Evolutionary conservation across 345 rosid genomes (phyloP).

Genomic region (Barbarea vulgaris): DNA sequence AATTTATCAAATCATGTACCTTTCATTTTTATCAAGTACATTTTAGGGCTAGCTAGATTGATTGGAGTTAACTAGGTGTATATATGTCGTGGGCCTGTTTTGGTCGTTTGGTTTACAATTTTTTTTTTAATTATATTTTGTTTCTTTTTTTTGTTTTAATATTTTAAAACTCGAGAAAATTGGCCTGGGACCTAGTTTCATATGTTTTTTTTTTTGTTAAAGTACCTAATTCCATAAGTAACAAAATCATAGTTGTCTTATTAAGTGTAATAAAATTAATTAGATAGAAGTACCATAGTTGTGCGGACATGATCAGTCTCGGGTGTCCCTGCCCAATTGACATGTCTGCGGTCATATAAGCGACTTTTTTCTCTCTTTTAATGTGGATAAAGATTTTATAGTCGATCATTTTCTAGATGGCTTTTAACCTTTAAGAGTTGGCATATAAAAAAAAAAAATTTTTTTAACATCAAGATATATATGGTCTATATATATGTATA

Average conservation of each 20-base stretch:
- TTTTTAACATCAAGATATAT: too few species aligned
- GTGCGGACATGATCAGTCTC: slow-evolving; percentile 17
- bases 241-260: not conserved
- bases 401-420: not conserved
- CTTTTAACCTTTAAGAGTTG: not conserved
- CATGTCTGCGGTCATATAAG: not conserved
- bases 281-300: not conserved
- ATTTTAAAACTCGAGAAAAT: not conserved
- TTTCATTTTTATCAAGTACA: too few species aligned
- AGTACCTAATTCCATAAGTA: too few species aligned
- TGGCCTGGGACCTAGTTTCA: not conserved
- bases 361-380: not conserved
- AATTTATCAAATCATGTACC: not conserved
- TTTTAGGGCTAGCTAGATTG: not conserved
- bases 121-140: not conserved
- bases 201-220: too few species aligned
- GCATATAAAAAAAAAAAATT: not conserved
- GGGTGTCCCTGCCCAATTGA: not conserved
- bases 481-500: not conserved
- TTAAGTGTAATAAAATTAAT: not conserved
- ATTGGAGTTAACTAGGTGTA: not conserved
- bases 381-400: not conserved
- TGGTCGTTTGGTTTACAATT: not conserved
- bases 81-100: not conserved
- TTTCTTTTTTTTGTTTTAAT: not conserved